phyloP scores from a whole-genome alignment of 176 grass and related monocot species.

The Avena atlantica region DNA sequence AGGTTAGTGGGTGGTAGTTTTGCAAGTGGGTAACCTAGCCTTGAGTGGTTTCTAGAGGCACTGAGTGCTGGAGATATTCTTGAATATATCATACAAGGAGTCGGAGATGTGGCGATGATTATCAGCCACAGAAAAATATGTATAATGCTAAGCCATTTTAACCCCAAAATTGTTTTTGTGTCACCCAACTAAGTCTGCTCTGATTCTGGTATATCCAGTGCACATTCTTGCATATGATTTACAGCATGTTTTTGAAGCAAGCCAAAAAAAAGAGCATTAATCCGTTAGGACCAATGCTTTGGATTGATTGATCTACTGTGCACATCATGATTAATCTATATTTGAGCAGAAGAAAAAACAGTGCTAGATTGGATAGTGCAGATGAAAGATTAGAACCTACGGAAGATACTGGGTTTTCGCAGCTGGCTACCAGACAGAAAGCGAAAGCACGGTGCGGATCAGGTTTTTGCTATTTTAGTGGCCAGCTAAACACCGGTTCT shows the following conservation, averaged over 20 bases:
- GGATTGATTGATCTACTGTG: background rate
- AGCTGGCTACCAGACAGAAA: constrained; percentile 42
- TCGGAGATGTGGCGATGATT: background rate
- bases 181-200: background rate
- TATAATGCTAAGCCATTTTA: background rate
- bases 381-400: constrained; percentile 31
- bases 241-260: background rate
- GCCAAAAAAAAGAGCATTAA: background rate
- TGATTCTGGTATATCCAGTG: background rate
- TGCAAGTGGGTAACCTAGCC: background rate
- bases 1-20: background rate
- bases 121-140: background rate
- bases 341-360: constrained; percentile 23
- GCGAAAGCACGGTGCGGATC: constrained; percentile 12
- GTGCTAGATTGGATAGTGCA: constrained; percentile 23
- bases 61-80: background rate
- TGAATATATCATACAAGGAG: background rate
- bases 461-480: constrained; percentile 36
- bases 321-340: constrained; percentile 36
- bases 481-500: constrained; percentile 40
- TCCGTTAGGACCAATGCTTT: background rate
- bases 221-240: constrained; percentile 9
- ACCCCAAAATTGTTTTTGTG: background rate
- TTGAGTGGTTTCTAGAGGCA: background rate
- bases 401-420: constrained; percentile 16